These are phyloP conservation scores for Mycena leptocephala DNA, from an alignment of 768 basidiomycete genomes.

Conservation along the genomic window DNA sequence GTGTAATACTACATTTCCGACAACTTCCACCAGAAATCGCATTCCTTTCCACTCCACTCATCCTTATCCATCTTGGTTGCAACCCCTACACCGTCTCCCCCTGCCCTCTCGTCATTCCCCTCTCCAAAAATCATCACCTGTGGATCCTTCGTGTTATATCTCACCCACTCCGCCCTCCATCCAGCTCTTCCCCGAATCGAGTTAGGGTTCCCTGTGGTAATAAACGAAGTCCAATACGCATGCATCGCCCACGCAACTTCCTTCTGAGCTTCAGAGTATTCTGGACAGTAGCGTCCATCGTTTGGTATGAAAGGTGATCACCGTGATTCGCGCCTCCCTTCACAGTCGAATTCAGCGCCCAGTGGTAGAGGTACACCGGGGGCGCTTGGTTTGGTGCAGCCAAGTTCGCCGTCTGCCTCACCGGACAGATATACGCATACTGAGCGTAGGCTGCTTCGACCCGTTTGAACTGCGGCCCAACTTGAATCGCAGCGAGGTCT, in stretches of 20 bases:
- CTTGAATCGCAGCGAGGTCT: neutral
- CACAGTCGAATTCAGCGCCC: slow-evolving; percentile 9
- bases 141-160: neutral
- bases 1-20: slow-evolving; percentile 3
- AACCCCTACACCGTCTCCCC: neutral
- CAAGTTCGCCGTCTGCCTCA: slow-evolving; percentile 4
- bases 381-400: neutral
- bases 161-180: neutral
- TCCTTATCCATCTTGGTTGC: neutral
- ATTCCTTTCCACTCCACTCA: slow-evolving; percentile 6
- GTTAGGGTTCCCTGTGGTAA: slow-evolving; percentile 5
- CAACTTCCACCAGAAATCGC: slow-evolving; percentile 10
- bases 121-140: neutral
- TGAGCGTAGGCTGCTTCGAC: slow-evolving; percentile 13
- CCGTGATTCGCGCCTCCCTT: slow-evolving; percentile 14
- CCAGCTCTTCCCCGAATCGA: slow-evolving; percentile 1
- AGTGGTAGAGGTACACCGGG: slow-evolving; percentile 12
- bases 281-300: neutral
- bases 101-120: slow-evolving; percentile 13
- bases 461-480: slow-evolving; percentile 9
- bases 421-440: slow-evolving; percentile 9
- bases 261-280: slow-evolving; percentile 10
- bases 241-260: slow-evolving; percentile 7
- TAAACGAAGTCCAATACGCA: slow-evolving; percentile 18
- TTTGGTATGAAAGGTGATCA: slow-evolving; percentile 3